Percentiles rank a stretch among this genome's conserved stretches.
Conservation (phyloP, 768 basidiomycete genomes). For the Suillus fuscotomentosus region DNA sequence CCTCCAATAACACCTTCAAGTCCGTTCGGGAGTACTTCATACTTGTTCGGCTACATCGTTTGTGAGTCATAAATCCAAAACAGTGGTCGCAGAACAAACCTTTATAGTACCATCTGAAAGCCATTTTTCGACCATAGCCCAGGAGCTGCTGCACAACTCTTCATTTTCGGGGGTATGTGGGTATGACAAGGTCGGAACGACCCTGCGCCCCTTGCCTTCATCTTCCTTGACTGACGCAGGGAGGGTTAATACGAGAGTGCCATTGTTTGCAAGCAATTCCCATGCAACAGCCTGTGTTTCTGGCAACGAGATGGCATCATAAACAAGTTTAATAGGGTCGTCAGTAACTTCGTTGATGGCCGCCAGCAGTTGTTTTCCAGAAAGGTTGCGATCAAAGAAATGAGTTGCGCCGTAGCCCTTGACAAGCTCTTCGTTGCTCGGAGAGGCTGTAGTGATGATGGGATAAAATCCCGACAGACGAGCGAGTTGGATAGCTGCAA, state of each 20-base stretch:
- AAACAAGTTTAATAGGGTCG: constrained; percentile 20
- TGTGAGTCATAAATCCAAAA: constrained; percentile 3
- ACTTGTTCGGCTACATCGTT: constrained; percentile 34
- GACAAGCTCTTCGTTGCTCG: constrained; percentile 28
- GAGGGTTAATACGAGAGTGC: constrained; percentile 31
- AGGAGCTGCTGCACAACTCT: constrained; percentile 15
- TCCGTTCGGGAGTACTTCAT: constrained; percentile 41
- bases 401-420: constrained; percentile 39
- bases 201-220: constrained; percentile 18
- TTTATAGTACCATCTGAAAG: constrained; percentile 27
- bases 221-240: constrained; percentile 21
- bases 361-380: constrained; percentile 13
- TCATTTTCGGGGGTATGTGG: constrained; percentile 21
- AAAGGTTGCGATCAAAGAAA: constrained; percentile 34
- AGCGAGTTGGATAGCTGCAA: constrained; percentile 39
- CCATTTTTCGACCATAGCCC: constrained; percentile 24
- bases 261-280: constrained; percentile 31
- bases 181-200: constrained; percentile 19
- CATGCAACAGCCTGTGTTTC: constrained; percentile 36
- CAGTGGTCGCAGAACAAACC: constrained; percentile 9
- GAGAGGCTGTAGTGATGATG: constrained; percentile 40
- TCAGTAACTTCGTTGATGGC: constrained; percentile 28
- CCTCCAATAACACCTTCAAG: constrained; percentile 36
- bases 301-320: constrained; percentile 31
- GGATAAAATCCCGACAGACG: constrained; percentile 39